Evolutionary conservation across 2,329 filamentous ascomycete species (phyloP).

Genomic region (Sporothrix inflata): DNA sequence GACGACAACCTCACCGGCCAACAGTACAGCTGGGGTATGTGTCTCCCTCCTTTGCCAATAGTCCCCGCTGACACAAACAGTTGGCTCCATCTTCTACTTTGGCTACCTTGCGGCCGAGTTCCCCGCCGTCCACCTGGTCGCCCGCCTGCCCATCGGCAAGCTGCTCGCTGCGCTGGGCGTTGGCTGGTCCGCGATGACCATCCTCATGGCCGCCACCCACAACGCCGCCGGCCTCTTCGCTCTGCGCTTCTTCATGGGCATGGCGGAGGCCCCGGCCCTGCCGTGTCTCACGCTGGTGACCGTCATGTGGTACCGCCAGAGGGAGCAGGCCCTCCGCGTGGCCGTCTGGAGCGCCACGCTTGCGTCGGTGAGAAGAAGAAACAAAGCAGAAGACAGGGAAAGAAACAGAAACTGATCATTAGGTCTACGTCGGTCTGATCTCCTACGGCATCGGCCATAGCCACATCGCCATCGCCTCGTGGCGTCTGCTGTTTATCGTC

Average conservation of each 20-base stretch:
- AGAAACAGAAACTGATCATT: too few relatives aligned
- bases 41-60: too few relatives aligned
- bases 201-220: constrained; percentile 38
- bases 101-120: too few relatives aligned
- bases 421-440: too few relatives aligned
- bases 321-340: too few relatives aligned
- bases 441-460: too few relatives aligned
- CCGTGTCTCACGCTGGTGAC: too few relatives aligned
- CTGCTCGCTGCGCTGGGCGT: constrained; percentile 37
- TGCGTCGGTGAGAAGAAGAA: too few relatives aligned
- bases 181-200: constrained; percentile 39
- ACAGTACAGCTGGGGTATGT: constrained; percentile 27
- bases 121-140: background rate
- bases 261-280: constrained; percentile 39
- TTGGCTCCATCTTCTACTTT: too few relatives aligned
- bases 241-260: constrained; percentile 39
- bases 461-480: constrained; percentile 33
- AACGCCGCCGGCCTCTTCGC: constrained; percentile 38
- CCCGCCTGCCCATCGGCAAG: constrained; percentile 41
- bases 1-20: constrained; percentile 27
- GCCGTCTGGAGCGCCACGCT: too few relatives aligned
- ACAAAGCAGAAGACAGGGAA: too few relatives aligned
- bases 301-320: too few relatives aligned
- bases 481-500: constrained; percentile 41
- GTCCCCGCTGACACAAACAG: background rate